phyloP scores from a whole-genome alignment of 495 filamentous ascomycete genomes.

The Xylaria scruposa region DNA sequence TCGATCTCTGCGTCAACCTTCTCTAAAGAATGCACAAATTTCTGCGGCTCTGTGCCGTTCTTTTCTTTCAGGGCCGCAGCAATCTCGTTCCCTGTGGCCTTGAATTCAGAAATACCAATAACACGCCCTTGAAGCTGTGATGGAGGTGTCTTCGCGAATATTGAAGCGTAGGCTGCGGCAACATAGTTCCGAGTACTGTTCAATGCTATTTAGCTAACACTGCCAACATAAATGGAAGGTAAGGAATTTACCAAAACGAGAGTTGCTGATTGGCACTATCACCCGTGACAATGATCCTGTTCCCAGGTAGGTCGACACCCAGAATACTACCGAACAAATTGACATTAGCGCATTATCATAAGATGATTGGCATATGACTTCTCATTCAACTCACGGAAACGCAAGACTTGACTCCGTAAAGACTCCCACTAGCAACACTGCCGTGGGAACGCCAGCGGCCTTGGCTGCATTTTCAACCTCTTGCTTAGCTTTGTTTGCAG shows the following conservation, averaged over 20 bases:
- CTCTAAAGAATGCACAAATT: slow-evolving; percentile 32
- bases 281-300: slow-evolving; percentile 35
- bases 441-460: slow-evolving; percentile 32
- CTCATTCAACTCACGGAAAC: slow-evolving; percentile 25
- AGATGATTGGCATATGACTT: not conserved
- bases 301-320: slow-evolving; percentile 32
- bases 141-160: slow-evolving; percentile 34
- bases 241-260: slow-evolving; percentile 29
- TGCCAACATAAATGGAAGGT: not conserved
- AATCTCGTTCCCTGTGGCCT: slow-evolving; percentile 34
- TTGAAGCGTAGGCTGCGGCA: slow-evolving; percentile 35
- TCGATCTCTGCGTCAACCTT: slow-evolving; percentile 32
- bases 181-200: slow-evolving; percentile 35
- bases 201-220: not conserved
- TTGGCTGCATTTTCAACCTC: slow-evolving; percentile 35
- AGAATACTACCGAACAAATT: slow-evolving; percentile 24
- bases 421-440: slow-evolving; percentile 27
- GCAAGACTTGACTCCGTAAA: slow-evolving; percentile 34
- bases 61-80: slow-evolving; percentile 31
- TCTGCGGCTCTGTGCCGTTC: slow-evolving; percentile 30
- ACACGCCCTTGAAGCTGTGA: slow-evolving; percentile 26
- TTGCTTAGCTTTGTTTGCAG: slow-evolving; percentile 31
- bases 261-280: slow-evolving; percentile 35
- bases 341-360: not conserved
- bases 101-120: slow-evolving; percentile 33